Evolutionary conservation across 1,284 basidiomycete genomes (phyloP).

Genomic region (Sporisorium iseilematis-ciliati): DNA sequence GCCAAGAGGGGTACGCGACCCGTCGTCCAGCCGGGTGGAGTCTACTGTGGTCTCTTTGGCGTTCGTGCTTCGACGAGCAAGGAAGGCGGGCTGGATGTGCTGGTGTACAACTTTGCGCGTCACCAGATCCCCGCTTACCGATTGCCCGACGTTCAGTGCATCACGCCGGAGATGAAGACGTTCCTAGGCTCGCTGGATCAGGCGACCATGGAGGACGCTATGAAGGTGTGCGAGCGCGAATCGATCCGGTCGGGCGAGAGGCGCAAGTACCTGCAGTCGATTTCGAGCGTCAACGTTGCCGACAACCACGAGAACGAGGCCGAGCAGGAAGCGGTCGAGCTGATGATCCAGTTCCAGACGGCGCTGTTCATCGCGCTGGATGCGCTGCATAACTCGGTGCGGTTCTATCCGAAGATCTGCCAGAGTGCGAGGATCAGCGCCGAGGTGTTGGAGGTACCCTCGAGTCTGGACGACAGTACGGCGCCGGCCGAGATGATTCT

Average conservation of each 20-base stretch:
- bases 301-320: conserved; percentile 42
- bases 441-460: conserved; percentile 72
- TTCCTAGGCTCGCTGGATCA: conserved; percentile 71
- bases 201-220: conserved; percentile 71
- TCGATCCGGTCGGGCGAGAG: conserved; percentile 67
- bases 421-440: conserved; percentile 71
- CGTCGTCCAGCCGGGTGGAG: conserved; percentile 72
- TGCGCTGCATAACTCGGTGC: conserved; percentile 71
- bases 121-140: conserved; percentile 74
- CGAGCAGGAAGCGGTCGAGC: conserved; percentile 68
- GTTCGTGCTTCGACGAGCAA: conserved; percentile 71
- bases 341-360: conserved; percentile 72
- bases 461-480: conserved; percentile 66
- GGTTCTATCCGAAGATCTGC: conserved; percentile 72
- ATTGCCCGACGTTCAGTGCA: conserved; percentile 72
- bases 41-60: conserved; percentile 73
- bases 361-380: conserved; percentile 73
- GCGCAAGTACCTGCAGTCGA: conserved; percentile 55
- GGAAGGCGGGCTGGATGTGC: conserved; percentile 69
- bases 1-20: conserved; percentile 72
- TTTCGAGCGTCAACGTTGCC: conserved; percentile 48
- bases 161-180: conserved; percentile 70
- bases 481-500: conserved; percentile 70
- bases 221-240: conserved; percentile 70
- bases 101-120: conserved; percentile 74